Conservation (phyloP, 106 monocot genomes). For the Posidonia australis region DNA sequence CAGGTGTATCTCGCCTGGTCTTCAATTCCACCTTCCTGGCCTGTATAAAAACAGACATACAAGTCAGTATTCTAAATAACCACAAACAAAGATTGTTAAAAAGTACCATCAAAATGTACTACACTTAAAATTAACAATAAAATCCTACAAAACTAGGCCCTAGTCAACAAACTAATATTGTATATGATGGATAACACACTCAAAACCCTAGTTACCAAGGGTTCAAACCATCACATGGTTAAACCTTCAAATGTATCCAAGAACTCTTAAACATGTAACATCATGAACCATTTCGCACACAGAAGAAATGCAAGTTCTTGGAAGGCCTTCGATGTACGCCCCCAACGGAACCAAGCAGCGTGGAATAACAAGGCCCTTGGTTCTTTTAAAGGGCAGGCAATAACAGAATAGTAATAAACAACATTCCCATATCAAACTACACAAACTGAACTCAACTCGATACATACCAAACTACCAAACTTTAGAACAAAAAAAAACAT, state of each 20-base stretch:
- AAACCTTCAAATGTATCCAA: neutral
- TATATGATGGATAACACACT: too few species aligned
- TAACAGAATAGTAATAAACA: neutral
- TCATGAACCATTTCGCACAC: neutral
- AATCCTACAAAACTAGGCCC: too few species aligned
- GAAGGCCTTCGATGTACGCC: neutral
- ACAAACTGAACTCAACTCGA: too few species aligned
- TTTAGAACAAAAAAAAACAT: too few species aligned
- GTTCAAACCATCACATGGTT: neutral
- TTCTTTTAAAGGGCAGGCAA: constrained; percentile 17
- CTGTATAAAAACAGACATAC: neutral
- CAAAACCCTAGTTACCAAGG: neutral
- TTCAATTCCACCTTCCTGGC: constrained; percentile 15
- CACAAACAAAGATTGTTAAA: neutral
- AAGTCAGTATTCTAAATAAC: too few species aligned
- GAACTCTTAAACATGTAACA: neutral
- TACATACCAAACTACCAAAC: too few species aligned
- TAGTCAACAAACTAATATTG: too few species aligned
- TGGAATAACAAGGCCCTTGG: neutral
- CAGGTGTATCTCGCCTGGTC: constrained; percentile 19
- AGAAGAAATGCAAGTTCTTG: neutral
- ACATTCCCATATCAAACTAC: too few species aligned
- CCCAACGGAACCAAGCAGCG: constrained; percentile 7
- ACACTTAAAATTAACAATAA: neutral
- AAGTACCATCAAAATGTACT: neutral